Conservation (phyloP, 176 grass and related monocot genomes). For the Zea luxurians region DNA sequence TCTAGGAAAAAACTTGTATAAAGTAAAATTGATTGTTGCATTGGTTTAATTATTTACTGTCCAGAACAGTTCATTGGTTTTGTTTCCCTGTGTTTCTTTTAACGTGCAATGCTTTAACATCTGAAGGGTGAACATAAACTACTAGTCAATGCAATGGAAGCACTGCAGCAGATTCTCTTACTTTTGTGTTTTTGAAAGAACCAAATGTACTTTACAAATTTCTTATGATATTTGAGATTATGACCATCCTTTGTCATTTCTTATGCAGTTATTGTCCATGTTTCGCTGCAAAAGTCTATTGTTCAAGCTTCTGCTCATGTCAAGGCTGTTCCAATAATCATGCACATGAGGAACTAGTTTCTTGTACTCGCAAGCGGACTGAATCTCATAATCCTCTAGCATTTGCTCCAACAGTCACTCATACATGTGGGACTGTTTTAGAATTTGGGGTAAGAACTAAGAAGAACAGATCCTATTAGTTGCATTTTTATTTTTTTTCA, state of each 20-base stretch:
- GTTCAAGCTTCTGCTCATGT: conserved; percentile 64
- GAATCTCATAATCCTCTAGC: conserved; percentile 77
- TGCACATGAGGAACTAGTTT: conserved; percentile 59
- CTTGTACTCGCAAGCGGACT: conserved; percentile 60
- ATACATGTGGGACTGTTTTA: conserved; percentile 36
- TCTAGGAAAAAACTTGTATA: neutral
- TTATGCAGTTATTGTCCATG: conserved; percentile 69
- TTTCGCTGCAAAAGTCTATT: conserved; percentile 72
- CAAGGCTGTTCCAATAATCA: conserved; percentile 67
- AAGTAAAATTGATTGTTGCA: neutral
- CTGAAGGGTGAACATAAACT: neutral
- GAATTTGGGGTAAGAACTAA: conserved; percentile 46
- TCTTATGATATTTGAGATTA: conserved; percentile 7
- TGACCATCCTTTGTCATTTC: conserved; percentile 19
- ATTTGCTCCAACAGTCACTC: conserved; percentile 73
- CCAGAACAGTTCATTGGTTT: neutral
- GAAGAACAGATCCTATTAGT: conserved; percentile 2
- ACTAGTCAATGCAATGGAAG: neutral
- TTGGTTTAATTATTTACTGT: neutral
- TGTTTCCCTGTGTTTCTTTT: neutral
- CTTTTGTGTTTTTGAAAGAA: neutral
- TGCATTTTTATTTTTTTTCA: neutral
- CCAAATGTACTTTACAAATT: neutral
- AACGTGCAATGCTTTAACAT: neutral
- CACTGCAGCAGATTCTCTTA: neutral